Evolutionary conservation across 108 stramenopile genomes (phyloP), one percentile per base, ranked within the genome.

Genomic region (Pelagomonas calceolata): DNA sequence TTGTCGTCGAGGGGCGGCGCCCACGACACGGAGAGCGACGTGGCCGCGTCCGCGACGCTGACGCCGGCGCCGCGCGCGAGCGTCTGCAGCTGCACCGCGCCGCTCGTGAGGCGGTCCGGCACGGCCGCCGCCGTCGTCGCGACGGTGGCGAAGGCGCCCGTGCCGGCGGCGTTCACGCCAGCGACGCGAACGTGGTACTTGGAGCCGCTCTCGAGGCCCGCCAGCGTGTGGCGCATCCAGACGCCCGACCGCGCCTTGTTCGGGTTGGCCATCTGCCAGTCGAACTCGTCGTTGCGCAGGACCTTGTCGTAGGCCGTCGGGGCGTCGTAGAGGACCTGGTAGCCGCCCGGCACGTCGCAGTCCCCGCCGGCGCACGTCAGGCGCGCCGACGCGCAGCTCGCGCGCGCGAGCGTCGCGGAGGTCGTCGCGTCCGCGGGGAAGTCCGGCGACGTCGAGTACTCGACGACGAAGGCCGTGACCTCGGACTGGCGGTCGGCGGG

Each of bases 21-120:
- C 74, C 80, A 91, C 4, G 86, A 78, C 12, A 89, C 84, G 30
- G 70, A 83, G 63, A 91, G 85, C 35, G 84, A 83, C 36, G 87
- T 73, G 17, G 75, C 79, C 15, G 87, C 86, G 44, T 88, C 85
- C n/a, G 72, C 60, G 18, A 91, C 86, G 30, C 84, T 67, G n/a
- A 89, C 85, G 17, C 79, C 68, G 32, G 72, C 74, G 34, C 71
- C 76, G 12, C 75, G 76, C 21, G 79, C 71, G 0, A 87, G 15
- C 17, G 76, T 72, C 9, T 76, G 33, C n/a, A 89, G 60, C 12
- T 65, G 69, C 29, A 89, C 87, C 0, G 80, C 80, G 21, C 78
- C 75, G 18, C 80, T 72, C 34, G 44, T 66, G 5, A 85, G 34
- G 32, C 64, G 66, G 46, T 72, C 79, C 0, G 88, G 84, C 34